A percentile compares a stretch with the other conserved stretches of the same genome.
Evolutionary conservation across 2,329 filamentous ascomycete species (phyloP).

Genomic region (Parascedosporium putredinis): DNA sequence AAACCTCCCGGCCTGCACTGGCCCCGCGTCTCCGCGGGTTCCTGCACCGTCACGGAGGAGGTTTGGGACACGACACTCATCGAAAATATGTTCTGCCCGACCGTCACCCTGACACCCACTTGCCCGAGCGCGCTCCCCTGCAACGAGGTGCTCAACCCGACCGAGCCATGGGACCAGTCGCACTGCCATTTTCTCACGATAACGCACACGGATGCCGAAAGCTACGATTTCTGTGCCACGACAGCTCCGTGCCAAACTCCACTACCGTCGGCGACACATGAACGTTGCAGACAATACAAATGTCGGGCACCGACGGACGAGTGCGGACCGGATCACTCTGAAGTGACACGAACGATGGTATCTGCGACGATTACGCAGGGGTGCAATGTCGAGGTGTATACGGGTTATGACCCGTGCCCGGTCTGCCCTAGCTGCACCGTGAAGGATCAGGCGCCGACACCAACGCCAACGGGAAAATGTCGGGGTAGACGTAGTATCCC

Average conservation of each 20-base stretch:
- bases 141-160: neutral
- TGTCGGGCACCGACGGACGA: neutral
- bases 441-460: no score
- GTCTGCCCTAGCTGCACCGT: neutral
- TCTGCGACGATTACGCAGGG: neutral
- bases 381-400: neutral
- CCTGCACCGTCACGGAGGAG: neutral
- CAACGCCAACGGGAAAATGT: no score
- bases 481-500: no score
- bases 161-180: neutral
- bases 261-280: neutral
- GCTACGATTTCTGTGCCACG: neutral
- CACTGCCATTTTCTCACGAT: neutral
- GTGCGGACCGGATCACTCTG: neutral
- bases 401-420: neutral
- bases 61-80: neutral
- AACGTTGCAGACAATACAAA: neutral
- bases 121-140: neutral
- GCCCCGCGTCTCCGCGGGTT: neutral
- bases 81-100: neutral
- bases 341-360: neutral
- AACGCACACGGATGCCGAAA: neutral
- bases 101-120: neutral
- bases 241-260: neutral
- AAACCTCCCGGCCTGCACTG: neutral